phyloP scores from a whole-genome alignment of 148 eudicot species.

The Limonium bicolor region DNA sequence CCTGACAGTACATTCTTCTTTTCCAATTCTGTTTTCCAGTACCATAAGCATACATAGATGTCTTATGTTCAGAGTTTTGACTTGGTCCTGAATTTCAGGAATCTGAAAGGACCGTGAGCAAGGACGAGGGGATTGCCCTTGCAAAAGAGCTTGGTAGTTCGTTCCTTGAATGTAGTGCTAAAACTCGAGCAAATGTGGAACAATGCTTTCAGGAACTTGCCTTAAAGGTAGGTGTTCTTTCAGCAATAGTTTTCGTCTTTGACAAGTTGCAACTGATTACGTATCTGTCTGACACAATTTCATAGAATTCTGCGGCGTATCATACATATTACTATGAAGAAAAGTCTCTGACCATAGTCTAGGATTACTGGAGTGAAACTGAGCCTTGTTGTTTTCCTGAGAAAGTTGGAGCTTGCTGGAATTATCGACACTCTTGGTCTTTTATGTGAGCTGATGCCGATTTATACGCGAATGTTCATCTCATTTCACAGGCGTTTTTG shows the following conservation, averaged over 20 bases:
- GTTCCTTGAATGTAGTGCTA: constrained; percentile 89
- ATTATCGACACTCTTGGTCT: no score
- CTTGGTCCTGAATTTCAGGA: constrained; percentile 33
- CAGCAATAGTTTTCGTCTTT: neutral
- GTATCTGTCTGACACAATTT: neutral
- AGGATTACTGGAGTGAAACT: no score
- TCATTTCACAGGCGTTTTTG: neutral
- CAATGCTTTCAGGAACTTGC: constrained; percentile 88
- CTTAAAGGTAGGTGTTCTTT: constrained; percentile 39
- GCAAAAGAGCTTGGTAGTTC: constrained; percentile 74
- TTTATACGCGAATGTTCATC: no score
- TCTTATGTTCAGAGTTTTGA: neutral
- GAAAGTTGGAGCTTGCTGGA: no score
- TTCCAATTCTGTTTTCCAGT: no score
- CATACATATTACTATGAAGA: no score
- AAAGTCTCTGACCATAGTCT: no score
- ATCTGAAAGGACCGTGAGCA: constrained; percentile 71
- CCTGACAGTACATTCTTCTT: no score
- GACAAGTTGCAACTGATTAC: neutral
- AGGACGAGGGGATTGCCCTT: constrained; percentile 82
- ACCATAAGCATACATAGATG: neutral
- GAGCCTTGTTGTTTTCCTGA: no score
- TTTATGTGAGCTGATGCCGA: no score
- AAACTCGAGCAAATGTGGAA: constrained; percentile 81
- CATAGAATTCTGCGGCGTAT: no score